phyloP scores from a whole-genome alignment of 805 yeast species.

The Wickerhamomyces alni region DNA sequence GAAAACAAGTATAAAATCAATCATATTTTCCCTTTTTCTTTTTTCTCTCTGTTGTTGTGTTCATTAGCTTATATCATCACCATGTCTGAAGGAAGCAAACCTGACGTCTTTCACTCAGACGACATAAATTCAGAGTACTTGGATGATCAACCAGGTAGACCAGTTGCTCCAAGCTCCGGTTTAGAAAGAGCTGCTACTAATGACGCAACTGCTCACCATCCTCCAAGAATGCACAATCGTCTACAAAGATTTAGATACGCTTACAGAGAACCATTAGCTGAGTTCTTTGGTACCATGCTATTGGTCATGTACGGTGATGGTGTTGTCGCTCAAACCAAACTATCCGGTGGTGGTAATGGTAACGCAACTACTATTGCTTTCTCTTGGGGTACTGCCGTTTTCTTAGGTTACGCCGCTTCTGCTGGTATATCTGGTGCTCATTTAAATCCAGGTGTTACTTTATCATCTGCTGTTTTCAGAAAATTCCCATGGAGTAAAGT shows the following conservation, averaged over 20 bases:
- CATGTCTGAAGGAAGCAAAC: conserved; percentile 25
- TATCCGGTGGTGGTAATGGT: conserved; percentile 34
- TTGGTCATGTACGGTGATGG: conserved; percentile 43
- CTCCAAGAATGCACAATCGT: conserved; percentile 12
- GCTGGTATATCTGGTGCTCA: conserved; percentile 59
- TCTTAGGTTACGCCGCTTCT: conserved; percentile 42
- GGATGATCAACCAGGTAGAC: conserved; percentile 17
- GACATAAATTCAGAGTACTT: conserved; percentile 24
- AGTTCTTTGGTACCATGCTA: conserved; percentile 44
- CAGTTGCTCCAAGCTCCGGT: conserved; percentile 25
- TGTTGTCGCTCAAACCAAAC: conserved; percentile 37
- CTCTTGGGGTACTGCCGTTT: conserved; percentile 51
- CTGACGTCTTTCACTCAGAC: conserved; percentile 25
- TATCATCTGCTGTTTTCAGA: conserved; percentile 41
- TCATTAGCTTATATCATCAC: too few species aligned
- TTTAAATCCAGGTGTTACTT: conserved; percentile 47
- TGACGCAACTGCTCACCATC: conserved; percentile 3
- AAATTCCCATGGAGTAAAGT: conserved; percentile 46
- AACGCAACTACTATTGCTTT: conserved; percentile 36
- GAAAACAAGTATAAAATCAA: too few species aligned
- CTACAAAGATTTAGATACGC: conserved; percentile 23
- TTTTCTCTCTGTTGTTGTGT: too few species aligned
- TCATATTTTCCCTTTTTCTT: too few species aligned
- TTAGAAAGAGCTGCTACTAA: conserved; percentile 22
- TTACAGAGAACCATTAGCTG: conserved; percentile 43